These are phyloP conservation scores for Alloteropsis angusta DNA, from an alignment of 202 grass and related monocot genomes.

Conservation along the genomic window DNA sequence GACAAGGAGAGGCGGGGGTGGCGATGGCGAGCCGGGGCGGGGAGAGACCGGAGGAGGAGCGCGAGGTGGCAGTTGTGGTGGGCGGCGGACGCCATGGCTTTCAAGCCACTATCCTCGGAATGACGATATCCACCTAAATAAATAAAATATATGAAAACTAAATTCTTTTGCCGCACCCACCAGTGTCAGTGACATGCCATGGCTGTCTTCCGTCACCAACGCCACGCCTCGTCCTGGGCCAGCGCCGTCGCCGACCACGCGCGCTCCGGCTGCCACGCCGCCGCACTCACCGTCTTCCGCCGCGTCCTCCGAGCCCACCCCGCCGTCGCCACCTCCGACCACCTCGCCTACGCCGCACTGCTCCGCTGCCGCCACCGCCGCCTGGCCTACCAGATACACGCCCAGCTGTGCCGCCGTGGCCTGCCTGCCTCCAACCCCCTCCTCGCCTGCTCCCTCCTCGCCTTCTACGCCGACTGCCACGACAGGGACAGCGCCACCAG, in stretches of 20 bases:
- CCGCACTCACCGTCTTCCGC: constrained; percentile 38
- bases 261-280: constrained; percentile 22
- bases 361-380: constrained; percentile 39
- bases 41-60: constrained; percentile 3
- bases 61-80: background rate
- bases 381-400: constrained; percentile 52
- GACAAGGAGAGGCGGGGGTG: background rate
- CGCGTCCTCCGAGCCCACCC: constrained; percentile 36
- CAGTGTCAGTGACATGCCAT: background rate
- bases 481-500: constrained; percentile 15
- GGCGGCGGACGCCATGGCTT: constrained; percentile 29
- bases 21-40: background rate
- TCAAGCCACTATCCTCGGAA: background rate
- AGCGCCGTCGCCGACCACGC: constrained; percentile 36
- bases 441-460: constrained; percentile 46
- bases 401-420: constrained; percentile 40
- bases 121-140: background rate
- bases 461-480: constrained; percentile 30
- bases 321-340: constrained; percentile 25
- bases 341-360: constrained; percentile 54
- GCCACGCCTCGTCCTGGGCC: constrained; percentile 35
- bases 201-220: background rate
- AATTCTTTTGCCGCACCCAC: too few relatives aligned
- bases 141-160: too few relatives aligned
- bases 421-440: constrained; percentile 41